Conservation (phyloP, 2,329 filamentous ascomycete genomes). For the Cladosporium sp. region DNA sequence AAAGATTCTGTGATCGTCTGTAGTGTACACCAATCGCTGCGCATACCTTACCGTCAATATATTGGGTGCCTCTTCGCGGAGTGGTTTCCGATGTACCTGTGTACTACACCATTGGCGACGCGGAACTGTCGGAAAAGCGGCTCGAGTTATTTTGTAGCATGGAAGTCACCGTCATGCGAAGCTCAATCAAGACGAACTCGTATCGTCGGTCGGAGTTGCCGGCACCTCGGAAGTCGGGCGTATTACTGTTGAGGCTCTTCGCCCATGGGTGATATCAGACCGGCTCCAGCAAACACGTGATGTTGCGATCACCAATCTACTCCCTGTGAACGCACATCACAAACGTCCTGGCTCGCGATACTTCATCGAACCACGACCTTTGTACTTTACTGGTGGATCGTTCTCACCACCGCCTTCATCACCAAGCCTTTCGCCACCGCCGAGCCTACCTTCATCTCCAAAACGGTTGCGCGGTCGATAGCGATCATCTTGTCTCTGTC, state of each 20-base stretch:
- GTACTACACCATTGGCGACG: not conserved
- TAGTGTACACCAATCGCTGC: not conserved
- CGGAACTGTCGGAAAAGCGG: not conserved
- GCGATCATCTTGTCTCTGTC: constrained; percentile 26
- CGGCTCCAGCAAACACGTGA: not conserved
- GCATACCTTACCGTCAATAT: not conserved
- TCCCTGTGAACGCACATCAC: constrained; percentile 6
- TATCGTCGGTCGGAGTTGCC: not conserved
- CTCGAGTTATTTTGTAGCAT: not conserved
- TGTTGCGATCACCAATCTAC: not conserved
- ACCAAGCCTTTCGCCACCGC: constrained; percentile 17
- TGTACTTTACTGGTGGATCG: constrained; percentile 41
- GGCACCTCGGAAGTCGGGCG: not conserved
- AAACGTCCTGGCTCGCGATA: constrained; percentile 34
- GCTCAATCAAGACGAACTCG: not conserved
- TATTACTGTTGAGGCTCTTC: not conserved
- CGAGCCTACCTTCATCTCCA: constrained; percentile 46
- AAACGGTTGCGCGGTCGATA: constrained; percentile 38
- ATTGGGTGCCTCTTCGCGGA: not conserved
- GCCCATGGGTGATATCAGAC: not conserved
- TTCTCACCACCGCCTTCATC: constrained; percentile 22
- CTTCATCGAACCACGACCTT: constrained; percentile 44
- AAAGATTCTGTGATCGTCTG: not conserved
- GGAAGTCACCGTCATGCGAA: not conserved
- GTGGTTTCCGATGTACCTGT: not conserved